Conservation (phyloP, 768 basidiomycete species). For the Trametes maxima region DNA sequence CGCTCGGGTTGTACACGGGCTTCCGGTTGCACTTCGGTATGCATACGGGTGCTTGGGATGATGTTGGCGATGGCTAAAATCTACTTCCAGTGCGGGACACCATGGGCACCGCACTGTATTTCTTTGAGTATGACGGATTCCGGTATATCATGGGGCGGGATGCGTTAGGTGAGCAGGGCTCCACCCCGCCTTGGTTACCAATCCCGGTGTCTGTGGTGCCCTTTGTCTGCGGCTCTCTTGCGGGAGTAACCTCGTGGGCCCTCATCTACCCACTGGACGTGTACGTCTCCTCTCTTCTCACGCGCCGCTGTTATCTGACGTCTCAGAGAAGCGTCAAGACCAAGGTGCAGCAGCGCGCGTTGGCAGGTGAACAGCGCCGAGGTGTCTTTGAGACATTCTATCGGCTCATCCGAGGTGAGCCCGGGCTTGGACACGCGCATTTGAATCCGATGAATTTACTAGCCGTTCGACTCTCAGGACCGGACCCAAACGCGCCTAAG, state of each 20-base stretch:
- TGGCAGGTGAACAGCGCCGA: slow-evolving; percentile 77
- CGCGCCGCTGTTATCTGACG: slow-evolving; percentile 10
- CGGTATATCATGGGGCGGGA: slow-evolving; percentile 81
- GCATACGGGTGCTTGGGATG: slow-evolving; percentile 27
- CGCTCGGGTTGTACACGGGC: slow-evolving; percentile 76
- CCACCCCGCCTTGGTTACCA: slow-evolving; percentile 84
- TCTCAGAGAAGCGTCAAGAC: slow-evolving; percentile 73
- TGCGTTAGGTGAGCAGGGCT: slow-evolving; percentile 77
- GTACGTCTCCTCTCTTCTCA: slow-evolving; percentile 45
- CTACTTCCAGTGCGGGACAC: slow-evolving; percentile 76
- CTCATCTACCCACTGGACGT: slow-evolving; percentile 92
- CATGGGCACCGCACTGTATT: slow-evolving; percentile 87
- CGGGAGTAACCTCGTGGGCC: slow-evolving; percentile 68
- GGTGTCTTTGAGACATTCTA: slow-evolving; percentile 72
- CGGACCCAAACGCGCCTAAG: slow-evolving; percentile 78
- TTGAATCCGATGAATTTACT: neutral
- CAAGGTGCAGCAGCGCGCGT: slow-evolving; percentile 90
- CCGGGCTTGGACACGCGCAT: neutral
- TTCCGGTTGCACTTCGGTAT: slow-evolving; percentile 84
- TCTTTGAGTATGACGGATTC: slow-evolving; percentile 92
- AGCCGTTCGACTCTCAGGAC: slow-evolving; percentile 46
- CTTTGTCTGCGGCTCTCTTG: slow-evolving; percentile 87
- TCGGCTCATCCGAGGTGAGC: slow-evolving; percentile 78
- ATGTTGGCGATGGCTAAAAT: slow-evolving; percentile 5
- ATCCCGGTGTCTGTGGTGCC: slow-evolving; percentile 79